phyloP scores from a whole-genome alignment of 768 basidiomycete genomes.

The Tylopilus plumbeoviolaceoides region DNA sequence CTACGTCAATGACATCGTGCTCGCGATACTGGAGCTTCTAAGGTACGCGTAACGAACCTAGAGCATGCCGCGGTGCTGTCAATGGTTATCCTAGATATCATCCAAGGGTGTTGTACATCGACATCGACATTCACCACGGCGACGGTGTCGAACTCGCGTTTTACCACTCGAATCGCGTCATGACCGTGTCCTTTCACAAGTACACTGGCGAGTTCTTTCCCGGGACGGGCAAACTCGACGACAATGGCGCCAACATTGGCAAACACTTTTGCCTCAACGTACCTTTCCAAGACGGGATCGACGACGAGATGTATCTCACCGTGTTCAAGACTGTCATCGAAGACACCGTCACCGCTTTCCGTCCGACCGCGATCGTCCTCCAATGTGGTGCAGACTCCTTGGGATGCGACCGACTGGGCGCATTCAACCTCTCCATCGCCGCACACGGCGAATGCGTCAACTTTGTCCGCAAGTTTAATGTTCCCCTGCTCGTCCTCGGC shows the following conservation, averaged over 20 bases:
- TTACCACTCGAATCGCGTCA: conserved; percentile 96
- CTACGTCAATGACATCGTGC: conserved; percentile 95
- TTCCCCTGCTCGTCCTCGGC: conserved; percentile 88
- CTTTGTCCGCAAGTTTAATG: conserved; percentile 88
- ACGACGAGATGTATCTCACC: conserved; percentile 94
- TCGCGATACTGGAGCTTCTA: conserved; percentile 89
- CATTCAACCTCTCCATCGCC: conserved; percentile 96
- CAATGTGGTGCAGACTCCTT: conserved; percentile 98
- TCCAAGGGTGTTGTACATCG: conserved; percentile 93
- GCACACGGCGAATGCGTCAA: conserved; percentile 98
- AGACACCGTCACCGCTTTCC: conserved; percentile 85
- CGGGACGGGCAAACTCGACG: conserved; percentile 92
- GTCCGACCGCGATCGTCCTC: conserved; percentile 85
- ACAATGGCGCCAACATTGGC: conserved; percentile 82
- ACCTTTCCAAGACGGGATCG: conserved; percentile 91
- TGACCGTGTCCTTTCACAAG: conserved; percentile 99
- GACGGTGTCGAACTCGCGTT: conserved; percentile 98
- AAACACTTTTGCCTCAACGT: conserved; percentile 97
- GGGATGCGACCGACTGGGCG: conserved; percentile 91
- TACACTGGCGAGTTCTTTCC: conserved; percentile 99
- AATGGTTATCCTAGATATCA: conserved; percentile 58
- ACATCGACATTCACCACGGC: conserved; percentile 99
- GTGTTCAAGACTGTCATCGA: conserved; percentile 97
- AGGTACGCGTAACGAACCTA: conserved; percentile 43
- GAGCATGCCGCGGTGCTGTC: not conserved